Evolutionary conservation across 139 green algal species (phyloP), one percentile per base, ranked within the genome.

Genomic region (Picochlorum sp.): DNA sequence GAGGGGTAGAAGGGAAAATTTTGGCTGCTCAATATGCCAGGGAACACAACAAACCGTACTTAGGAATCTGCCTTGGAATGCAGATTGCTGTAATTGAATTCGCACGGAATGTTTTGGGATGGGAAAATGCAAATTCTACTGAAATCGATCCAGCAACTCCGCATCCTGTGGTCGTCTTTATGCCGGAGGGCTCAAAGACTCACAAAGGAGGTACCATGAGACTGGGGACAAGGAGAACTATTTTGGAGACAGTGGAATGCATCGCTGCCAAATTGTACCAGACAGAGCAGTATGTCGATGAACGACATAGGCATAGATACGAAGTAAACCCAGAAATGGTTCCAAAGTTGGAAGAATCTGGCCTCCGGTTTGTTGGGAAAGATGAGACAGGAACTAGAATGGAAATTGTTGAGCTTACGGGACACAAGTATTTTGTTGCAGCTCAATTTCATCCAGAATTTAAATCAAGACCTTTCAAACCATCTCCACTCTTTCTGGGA

Each of bases 21-120:
- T 50, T 86, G 40, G 87, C 93, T 1, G 88, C 89, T 5, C 67
- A 88, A 37, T 96, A 93, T 64, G 93, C 92, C 0, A 80, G 92
- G 22, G 61, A 65, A 25, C 75, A 84, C 50, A 80, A 77, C 36
- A 67, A 79, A 49, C 92, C 93, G 4, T 99, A 94, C 76, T 72
- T 99, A 33, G 93, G 93, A 60, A 98, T 99, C 69, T 99, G 93
- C 83, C 72, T 99, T 43, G 93, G 93, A 65, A 97, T 99, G 93
- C 83, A 96, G 80, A 75, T 92, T 8, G 92, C 87, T 7, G 90
- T 98, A 18, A 92, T 99, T n/a, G 93, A 99, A 71, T 99, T 93
- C 81, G 88, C 87, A 3, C 84, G 93, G 55, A 91, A 87, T 57
- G 85, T 96, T 66, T 65, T 98, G 62, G 76, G 78, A 25, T 56